phyloP scores from a whole-genome alignment of 148 eudicot genomes.

The Oxyria digyna region DNA sequence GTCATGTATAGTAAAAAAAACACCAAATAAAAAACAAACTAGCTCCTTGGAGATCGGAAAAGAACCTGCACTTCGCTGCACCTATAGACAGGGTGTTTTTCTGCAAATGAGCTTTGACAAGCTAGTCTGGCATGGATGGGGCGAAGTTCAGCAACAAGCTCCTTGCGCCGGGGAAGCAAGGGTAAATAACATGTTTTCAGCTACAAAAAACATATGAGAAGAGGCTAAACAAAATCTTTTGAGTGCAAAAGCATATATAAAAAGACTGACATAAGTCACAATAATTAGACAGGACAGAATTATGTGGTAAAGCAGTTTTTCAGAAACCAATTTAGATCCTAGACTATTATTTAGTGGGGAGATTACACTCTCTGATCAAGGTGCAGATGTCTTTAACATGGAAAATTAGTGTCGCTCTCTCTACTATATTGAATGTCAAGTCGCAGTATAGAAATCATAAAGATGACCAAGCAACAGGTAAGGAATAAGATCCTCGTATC shows the following conservation, averaged over 20 bases:
- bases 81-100: constrained; percentile 62
- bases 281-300: background rate
- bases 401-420: too few species aligned
- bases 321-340: background rate
- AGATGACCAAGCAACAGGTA: background rate
- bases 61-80: constrained; percentile 77
- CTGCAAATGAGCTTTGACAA: constrained; percentile 33
- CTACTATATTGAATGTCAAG: background rate
- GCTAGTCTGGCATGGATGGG: constrained; percentile 60
- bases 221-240: background rate
- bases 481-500: background rate
- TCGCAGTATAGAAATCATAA: background rate
- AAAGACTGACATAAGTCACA: too few species aligned
- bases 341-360: background rate
- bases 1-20: background rate
- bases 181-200: constrained; percentile 59
- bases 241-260: background rate
- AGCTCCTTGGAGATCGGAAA: background rate
- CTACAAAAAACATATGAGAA: constrained; percentile 24
- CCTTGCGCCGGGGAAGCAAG: constrained; percentile 62
- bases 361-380: background rate
- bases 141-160: constrained; percentile 60
- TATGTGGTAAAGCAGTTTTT: background rate
- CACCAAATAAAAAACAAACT: background rate
- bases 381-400: background rate